A percentile compares a stretch with the other conserved stretches of the same genome.
Conservation (phyloP, 164 flowering plant species). For the Magnolia officinalis region DNA sequence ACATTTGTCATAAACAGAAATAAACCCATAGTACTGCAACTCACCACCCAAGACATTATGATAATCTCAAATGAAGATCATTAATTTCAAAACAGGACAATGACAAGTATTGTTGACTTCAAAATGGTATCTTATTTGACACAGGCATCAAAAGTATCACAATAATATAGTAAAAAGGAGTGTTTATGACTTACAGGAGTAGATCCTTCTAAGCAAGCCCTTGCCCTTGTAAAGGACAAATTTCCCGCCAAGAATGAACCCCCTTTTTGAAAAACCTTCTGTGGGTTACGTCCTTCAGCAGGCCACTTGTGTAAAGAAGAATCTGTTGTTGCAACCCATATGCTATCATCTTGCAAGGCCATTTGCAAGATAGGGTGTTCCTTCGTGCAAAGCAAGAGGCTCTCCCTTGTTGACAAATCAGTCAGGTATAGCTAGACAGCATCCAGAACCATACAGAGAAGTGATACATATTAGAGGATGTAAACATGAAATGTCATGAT, state of each 20-base stretch:
- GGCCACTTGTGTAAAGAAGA: conserved; percentile 87
- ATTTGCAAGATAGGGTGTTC: conserved; percentile 80
- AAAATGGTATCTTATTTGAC: neutral
- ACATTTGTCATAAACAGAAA: no score
- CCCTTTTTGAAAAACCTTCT: conserved; percentile 76
- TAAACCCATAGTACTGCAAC: no score
- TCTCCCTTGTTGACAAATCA: conserved; percentile 92
- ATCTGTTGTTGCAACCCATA: conserved; percentile 95
- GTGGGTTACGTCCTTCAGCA: conserved; percentile 73
- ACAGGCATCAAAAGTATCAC: neutral
- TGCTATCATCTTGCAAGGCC: conserved; percentile 78
- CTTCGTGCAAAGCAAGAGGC: conserved; percentile 79
- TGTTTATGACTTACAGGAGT: conserved; percentile 50
- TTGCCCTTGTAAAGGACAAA: conserved; percentile 84
- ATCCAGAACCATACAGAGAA: conserved; percentile 14
- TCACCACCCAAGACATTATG: no score
- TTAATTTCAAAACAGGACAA: neutral
- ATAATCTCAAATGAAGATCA: neutral
- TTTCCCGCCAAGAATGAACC: conserved; percentile 93
- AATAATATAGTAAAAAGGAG: neutral
- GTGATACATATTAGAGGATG: neutral
- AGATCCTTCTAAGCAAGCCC: conserved; percentile 87
- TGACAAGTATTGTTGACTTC: neutral
- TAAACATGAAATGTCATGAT: neutral
- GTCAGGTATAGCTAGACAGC: conserved; percentile 75